Base-by-base conservation (phyloP, 768 basidiomycete species). In the Plicaturopsis crispa region DNA sequence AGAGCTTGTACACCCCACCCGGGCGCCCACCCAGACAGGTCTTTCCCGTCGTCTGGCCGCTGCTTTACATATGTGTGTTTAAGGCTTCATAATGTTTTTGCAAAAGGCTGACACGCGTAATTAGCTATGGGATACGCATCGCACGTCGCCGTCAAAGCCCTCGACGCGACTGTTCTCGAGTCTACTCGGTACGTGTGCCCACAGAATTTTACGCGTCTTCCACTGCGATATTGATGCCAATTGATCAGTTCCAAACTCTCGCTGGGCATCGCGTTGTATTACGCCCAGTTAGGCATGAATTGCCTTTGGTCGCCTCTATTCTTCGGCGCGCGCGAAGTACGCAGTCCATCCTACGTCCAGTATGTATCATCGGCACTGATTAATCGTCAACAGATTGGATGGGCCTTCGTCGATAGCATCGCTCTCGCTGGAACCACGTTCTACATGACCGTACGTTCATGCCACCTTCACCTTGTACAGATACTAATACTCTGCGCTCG, bases 121-220 rank as follows among this genome's bases (percentile, higher is more conserved):
- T 31, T 24, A 68, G 69, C 66, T 6, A 80, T 83, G 78, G 82
- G 82, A 16, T 82, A 73, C 49, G 78, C 78, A 6, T 79, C 78
- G 5, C 75, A 82, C 53, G 51, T 83, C 19, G 71, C 77, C 3
- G 72, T 73, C 24, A 66, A 68, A 44, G 62, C 72, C 1, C 59
- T 78, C 41, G 79, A 80, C 48, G 47, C 42, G 10, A 55, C 71
- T 6, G 48, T 61, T 4, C 55, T 65, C 17, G 61, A 67, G 5
- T 42, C 50, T 4, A 62, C 56, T 36, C 65, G 66, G 75, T 79
- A 55, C 46, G 56, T 51, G 7, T 24, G 17, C 5, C 26, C 16
- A 10, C 30, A 33, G n/a, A n/a, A n/a, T n/a, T 23, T 30, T 38
- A 24, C 34, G 24, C 32, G 14, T 35, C 23, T 12, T 28, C 33